phyloP scores from a whole-genome alignment of 768 basidiomycete species.

The Mycena pura region DNA sequence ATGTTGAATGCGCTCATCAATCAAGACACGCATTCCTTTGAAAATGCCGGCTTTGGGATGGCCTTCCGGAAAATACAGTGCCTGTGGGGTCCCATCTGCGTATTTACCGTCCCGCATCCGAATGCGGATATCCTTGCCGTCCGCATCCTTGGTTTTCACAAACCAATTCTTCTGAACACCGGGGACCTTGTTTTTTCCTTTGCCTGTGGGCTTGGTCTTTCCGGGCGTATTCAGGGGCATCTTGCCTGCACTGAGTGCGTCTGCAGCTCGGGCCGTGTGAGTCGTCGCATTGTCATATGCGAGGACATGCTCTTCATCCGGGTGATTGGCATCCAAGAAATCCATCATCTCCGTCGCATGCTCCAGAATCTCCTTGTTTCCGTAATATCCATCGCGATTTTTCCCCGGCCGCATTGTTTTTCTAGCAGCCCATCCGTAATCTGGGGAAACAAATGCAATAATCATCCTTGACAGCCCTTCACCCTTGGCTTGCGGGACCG shows the following conservation, averaged over 20 bases:
- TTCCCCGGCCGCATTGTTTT: background rate
- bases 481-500: slow-evolving; percentile 37
- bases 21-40: background rate
- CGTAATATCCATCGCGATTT: background rate
- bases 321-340: background rate
- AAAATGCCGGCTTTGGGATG: background rate
- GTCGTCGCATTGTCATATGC: background rate
- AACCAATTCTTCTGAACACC: no score
- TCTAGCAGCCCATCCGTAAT: slow-evolving; percentile 27
- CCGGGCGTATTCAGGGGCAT: background rate
- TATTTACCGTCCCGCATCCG: background rate
- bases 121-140: background rate
- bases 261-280: background rate
- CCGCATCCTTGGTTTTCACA: background rate
- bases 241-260: background rate
- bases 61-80: background rate
- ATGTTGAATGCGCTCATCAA: background rate
- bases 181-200: background rate
- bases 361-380: background rate
- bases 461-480: slow-evolving; percentile 38
- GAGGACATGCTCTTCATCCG: background rate
- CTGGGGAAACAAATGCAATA: slow-evolving; percentile 35
- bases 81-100: background rate
- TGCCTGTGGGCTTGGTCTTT: no score
- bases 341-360: background rate